These are phyloP conservation scores for Fusarium sp. DNA, from an alignment of 2,329 filamentous ascomycete genomes.

Conservation along the genomic window DNA sequence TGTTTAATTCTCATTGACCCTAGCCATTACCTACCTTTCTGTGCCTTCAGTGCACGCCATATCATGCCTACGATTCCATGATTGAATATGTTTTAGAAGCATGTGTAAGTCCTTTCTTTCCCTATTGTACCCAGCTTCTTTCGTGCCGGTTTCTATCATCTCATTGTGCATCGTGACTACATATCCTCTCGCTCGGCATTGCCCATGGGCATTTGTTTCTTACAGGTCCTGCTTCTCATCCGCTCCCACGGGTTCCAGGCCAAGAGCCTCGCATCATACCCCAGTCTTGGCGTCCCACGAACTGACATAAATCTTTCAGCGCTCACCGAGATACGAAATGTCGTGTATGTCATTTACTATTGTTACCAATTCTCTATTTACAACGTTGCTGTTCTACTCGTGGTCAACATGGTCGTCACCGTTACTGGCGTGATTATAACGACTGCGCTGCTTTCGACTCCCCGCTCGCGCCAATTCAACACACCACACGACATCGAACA, in stretches of 20 bases:
- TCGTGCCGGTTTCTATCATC: slow-evolving; percentile 7
- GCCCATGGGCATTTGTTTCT: slow-evolving; percentile 21
- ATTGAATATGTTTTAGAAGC: slow-evolving; percentile 58
- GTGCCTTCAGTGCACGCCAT: slow-evolving; percentile 51
- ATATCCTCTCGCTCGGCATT: slow-evolving; percentile 24
- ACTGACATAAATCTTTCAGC: slow-evolving; percentile 56
- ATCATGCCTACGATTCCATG: slow-evolving; percentile 53
- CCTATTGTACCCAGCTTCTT: not conserved
- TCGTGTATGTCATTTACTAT: slow-evolving; percentile 58
- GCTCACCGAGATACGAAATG: slow-evolving; percentile 65
- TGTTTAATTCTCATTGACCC: slow-evolving; percentile 20
- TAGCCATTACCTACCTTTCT: slow-evolving; percentile 41
- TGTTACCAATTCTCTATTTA: slow-evolving; percentile 26
- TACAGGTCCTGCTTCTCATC: slow-evolving; percentile 34
- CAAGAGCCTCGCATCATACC: slow-evolving; percentile 49
- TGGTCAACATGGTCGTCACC: slow-evolving; percentile 22
- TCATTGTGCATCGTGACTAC: slow-evolving; percentile 1
- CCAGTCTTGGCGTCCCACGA: slow-evolving; percentile 53
- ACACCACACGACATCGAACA: slow-evolving; percentile 8
- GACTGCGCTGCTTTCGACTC: slow-evolving; percentile 12
- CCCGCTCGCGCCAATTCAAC: slow-evolving; percentile 18
- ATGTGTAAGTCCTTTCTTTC: slow-evolving; percentile 56
- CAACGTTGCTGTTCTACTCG: slow-evolving; percentile 14
- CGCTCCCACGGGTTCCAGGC: slow-evolving; percentile 42
- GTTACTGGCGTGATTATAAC: slow-evolving; percentile 14